Conservation (phyloP, 2,329 filamentous ascomycete species). For the Exophiala calicioides region DNA sequence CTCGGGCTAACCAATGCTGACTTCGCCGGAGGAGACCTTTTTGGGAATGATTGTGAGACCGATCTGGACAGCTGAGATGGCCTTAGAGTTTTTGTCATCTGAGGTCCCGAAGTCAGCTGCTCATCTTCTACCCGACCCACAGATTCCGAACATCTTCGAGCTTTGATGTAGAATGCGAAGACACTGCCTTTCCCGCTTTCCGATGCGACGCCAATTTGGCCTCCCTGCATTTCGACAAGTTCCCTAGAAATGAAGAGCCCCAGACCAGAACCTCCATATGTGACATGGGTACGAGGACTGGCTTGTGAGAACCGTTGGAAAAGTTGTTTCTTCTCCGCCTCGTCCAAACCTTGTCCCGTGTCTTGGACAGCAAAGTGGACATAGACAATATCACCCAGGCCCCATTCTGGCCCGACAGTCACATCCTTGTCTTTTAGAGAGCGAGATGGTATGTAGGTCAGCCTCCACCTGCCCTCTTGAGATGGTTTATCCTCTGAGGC, state of each 20-base stretch:
- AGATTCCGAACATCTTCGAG: slow-evolving; percentile 32
- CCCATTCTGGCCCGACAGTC: slow-evolving; percentile 53
- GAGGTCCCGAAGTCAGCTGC: neutral
- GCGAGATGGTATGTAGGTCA: slow-evolving; percentile 38
- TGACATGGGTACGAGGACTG: slow-evolving; percentile 71
- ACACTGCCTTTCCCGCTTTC: slow-evolving; percentile 58
- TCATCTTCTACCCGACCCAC: slow-evolving; percentile 12
- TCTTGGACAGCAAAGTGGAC: slow-evolving; percentile 75
- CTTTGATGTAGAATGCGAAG: slow-evolving; percentile 61
- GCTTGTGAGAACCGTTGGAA: slow-evolving; percentile 81
- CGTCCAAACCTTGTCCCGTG: slow-evolving; percentile 71
- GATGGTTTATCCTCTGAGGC: slow-evolving; percentile 51
- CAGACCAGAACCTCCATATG: slow-evolving; percentile 77
- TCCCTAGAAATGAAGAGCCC: slow-evolving; percentile 78
- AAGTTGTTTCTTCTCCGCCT: slow-evolving; percentile 70
- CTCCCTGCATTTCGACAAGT: slow-evolving; percentile 77
- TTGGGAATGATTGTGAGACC: slow-evolving; percentile 2
- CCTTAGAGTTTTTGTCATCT: slow-evolving; percentile 17
- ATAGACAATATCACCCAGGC: slow-evolving; percentile 59
- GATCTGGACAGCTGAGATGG: slow-evolving; percentile 6
- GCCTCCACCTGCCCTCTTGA: slow-evolving; percentile 39
- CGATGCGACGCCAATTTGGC: slow-evolving; percentile 71
- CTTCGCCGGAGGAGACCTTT: neutral
- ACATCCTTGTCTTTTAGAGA: slow-evolving; percentile 34
- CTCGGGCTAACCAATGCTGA: neutral